Base-by-base conservation (phyloP, 139 green algal genomes). In the Picochlorum sp. region DNA sequence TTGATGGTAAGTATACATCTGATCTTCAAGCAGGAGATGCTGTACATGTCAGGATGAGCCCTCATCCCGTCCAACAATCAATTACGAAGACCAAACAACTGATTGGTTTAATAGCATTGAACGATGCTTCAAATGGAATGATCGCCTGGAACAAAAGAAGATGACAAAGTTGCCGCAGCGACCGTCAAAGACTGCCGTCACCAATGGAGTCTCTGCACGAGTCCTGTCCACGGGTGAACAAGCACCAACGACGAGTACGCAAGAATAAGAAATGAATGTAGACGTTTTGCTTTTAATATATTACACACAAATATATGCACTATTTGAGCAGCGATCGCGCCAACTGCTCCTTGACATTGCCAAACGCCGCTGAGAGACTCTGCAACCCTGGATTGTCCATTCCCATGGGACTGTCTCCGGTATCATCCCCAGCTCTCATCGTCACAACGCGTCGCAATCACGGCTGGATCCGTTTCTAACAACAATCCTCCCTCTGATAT, bases 21-120 rank as follows among this genome's bases (percentile, higher is more conserved):
- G 87, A 97, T 80, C 79, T 98, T 63, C 49, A 78, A 23, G 73
- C 65, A 8, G 92, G 92, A 2, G 92, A 98, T 69, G 71, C 57
- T 11, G 73, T 98, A 26, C 32, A 65, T 20, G 79, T 97, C 4
- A 75, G 77, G 26, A 98, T 98, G 92, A 88, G 71, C 58, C 82
- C 87, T 63, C 87, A 95, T 80, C 92, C 92, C 0, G 85, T 98
- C 60, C 92, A 15, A 98, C 92, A 21, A 94, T 98, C 71, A 95
- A 95, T 80, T 84, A 88, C 63, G 69, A 69, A 11, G 92, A 98
- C 66, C 83, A 95, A 54, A 98, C 92, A 5, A 73, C 67, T 41
- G 92, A 98, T 75, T 98, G 92, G 92, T 97, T 98, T 47, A 72
- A 79, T 60, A 88, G 74, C 28, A 79, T 98, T 62, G 87, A 96